Base-by-base conservation (phyloP, 345 rosid species). In the Leavenworthia alabamica region DNA sequence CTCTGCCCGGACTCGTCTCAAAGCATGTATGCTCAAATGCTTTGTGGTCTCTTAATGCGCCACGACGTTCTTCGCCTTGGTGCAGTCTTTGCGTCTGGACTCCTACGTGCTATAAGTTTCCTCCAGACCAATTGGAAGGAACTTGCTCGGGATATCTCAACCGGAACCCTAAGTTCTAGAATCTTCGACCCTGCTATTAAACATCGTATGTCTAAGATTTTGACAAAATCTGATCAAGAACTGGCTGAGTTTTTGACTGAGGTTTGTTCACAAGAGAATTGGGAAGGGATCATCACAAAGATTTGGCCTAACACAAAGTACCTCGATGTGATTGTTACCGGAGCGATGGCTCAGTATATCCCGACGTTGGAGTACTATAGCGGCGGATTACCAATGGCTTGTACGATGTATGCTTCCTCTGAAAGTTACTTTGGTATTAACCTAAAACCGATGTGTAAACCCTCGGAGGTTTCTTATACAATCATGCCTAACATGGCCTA, bases 331-430 rank as follows among this genome's bases (percentile, higher is more conserved):
- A 86, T 92, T 19, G 95, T 92, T 17, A 92, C 98, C 0, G 98
- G 98, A 11, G 84, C 97, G 5, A 92, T 92, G 98, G 90, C 98
- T 36, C 98, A 89, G 60, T 92, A 92, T 62, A 89, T 92, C 62
- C 97, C 98, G 0, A 89, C 89, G 0, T 81, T 92, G 12, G 97
- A 92, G 56, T 85, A 81, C 48, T 92, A 89, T 9, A 82, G 95
- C 27, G 79, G 80, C 7, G 95, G 95, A 2, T 56, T 92, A 70
- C 97, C 97, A 0, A 55, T 80, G 84, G 83, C 90, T 48, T 83
- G 93, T 70, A 92, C 95, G 6, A 92, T 92, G 97, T 92, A 89
- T 39, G 98, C 98, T 47, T 89, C 98, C 0, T 92, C 98, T 0
- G 98, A 92, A 75, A 86, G 98, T 73, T 89, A 79, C 48, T 92